A percentile compares a stretch with the other conserved stretches of the same genome.
Conservation (phyloP, 352 stramenopile species). For the Globisporangium paroecandrum region DNA sequence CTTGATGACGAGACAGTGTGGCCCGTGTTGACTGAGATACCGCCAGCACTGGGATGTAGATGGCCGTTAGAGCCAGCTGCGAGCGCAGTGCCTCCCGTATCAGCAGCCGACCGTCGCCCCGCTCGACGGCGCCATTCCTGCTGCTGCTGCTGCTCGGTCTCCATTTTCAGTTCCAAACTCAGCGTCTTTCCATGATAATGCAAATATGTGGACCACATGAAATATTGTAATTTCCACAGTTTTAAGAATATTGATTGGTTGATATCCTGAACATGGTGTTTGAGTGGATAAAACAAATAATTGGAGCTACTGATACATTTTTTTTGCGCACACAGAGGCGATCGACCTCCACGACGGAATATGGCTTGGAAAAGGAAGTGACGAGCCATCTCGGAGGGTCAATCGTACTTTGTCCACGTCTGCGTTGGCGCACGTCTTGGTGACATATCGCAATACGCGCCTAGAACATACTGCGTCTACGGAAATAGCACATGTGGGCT, state of each 20-base stretch:
- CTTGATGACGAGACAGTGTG: constrained; percentile 17
- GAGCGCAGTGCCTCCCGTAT: background rate
- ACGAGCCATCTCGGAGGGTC: background rate
- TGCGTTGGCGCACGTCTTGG: background rate
- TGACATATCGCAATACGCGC: background rate
- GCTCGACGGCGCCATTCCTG: constrained; percentile 19
- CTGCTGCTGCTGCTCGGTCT: constrained; percentile 9
- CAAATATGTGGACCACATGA: constrained; percentile 3
- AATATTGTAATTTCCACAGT: background rate
- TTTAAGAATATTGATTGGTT: background rate
- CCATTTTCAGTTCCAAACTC: constrained; percentile 11
- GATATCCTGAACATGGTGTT: background rate
- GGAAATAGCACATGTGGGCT: background rate
- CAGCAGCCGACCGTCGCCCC: constrained; percentile 4
- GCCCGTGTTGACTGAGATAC: background rate
- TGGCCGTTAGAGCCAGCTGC: background rate
- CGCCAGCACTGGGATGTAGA: background rate
- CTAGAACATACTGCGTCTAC: constrained; percentile 49
- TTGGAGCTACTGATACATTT: constrained; percentile 16
- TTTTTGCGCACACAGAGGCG: background rate
- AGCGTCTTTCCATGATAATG: constrained; percentile 1
- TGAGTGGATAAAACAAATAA: constrained; percentile 16
- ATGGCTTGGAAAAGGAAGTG: constrained; percentile 13
- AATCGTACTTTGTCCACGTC: background rate
- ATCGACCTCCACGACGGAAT: constrained; percentile 12